These are phyloP conservation scores for Poa pratensis DNA, from an alignment of 176 grass and related monocot genomes.

Conservation along the genomic window DNA sequence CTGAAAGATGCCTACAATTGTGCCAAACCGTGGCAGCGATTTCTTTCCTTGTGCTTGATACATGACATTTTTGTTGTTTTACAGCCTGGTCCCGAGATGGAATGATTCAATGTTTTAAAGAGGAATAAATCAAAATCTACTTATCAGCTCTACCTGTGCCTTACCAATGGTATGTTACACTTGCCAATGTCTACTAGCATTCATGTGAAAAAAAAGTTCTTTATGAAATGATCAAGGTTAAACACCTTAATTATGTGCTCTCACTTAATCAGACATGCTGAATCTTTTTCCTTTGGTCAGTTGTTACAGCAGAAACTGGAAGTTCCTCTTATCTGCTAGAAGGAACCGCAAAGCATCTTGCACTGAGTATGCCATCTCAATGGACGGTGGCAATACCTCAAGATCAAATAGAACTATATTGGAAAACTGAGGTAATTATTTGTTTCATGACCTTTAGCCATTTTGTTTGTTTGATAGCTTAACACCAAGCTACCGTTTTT, in stretches of 20 bases:
- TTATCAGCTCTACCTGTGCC: constrained; percentile 91
- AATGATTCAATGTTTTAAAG: constrained; percentile 93
- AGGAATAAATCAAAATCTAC: constrained; percentile 96
- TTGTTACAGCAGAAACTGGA: constrained; percentile 81
- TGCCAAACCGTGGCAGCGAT: background rate
- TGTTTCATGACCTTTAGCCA: background rate
- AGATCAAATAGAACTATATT: constrained; percentile 86
- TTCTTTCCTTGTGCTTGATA: constrained; percentile 34
- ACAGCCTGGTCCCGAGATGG: constrained; percentile 94
- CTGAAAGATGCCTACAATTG: background rate
- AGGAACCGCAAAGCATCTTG: constrained; percentile 78
- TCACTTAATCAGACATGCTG: background rate
- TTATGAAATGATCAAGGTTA: constrained; percentile 15
- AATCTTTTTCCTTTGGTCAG: constrained; percentile 44
- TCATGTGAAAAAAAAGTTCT: background rate
- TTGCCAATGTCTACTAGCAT: no score
- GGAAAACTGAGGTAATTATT: constrained; percentile 85
- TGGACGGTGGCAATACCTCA: constrained; percentile 76
- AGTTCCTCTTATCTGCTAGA: constrained; percentile 90
- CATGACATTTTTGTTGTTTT: constrained; percentile 34
- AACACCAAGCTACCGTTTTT: background rate
- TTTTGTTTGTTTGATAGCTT: background rate
- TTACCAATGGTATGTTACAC: constrained; percentile 64
- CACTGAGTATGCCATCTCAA: constrained; percentile 94
- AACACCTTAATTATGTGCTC: background rate